These are phyloP conservation scores for Beauveria varroae DNA, from an alignment of 2,329 filamentous ascomycete species.

Conservation along the genomic window DNA sequence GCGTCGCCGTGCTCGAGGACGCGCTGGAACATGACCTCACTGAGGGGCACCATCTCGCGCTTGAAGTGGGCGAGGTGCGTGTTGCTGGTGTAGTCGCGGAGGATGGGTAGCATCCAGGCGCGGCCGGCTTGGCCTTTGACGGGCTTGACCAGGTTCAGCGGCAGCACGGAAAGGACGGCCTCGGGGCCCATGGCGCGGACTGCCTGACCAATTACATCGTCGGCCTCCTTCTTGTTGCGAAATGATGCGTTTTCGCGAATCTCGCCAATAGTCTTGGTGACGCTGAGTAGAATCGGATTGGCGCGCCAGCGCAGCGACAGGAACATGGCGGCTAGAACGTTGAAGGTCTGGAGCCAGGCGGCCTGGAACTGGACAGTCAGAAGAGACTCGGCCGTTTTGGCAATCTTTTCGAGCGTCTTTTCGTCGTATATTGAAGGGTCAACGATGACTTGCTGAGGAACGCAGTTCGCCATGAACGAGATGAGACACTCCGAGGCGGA, in stretches of 20 bases:
- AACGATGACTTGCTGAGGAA: slow-evolving; percentile 74
- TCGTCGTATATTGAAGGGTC: slow-evolving; percentile 91
- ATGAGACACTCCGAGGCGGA: slow-evolving; percentile 93
- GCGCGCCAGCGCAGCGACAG: slow-evolving; percentile 80
- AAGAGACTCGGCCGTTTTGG: slow-evolving; percentile 63
- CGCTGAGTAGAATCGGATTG: slow-evolving; percentile 66
- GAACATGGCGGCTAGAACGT: slow-evolving; percentile 78
- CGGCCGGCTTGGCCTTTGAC: slow-evolving; percentile 71
- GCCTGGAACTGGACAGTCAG: slow-evolving; percentile 87
- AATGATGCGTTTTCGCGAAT: slow-evolving; percentile 84
- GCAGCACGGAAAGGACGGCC: slow-evolving; percentile 71
- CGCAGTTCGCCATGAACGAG: slow-evolving; percentile 84
- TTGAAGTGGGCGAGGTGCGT: slow-evolving; percentile 82
- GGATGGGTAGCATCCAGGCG: slow-evolving; percentile 89
- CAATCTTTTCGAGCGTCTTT: slow-evolving; percentile 76
- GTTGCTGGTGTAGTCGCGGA: slow-evolving; percentile 85
- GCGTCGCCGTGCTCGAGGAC: slow-evolving; percentile 74
- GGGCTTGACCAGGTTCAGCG: slow-evolving; percentile 76
- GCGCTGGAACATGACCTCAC: slow-evolving; percentile 80
- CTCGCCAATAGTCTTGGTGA: slow-evolving; percentile 76
- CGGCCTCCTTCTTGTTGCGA: slow-evolving; percentile 87
- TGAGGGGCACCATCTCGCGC: slow-evolving; percentile 78
- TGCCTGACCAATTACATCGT: slow-evolving; percentile 80
- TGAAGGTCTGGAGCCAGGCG: slow-evolving; percentile 93
- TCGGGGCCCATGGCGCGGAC: slow-evolving; percentile 86